Conservation (phyloP, 1,284 basidiomycete species). For the Amylostereum chailletii region DNA sequence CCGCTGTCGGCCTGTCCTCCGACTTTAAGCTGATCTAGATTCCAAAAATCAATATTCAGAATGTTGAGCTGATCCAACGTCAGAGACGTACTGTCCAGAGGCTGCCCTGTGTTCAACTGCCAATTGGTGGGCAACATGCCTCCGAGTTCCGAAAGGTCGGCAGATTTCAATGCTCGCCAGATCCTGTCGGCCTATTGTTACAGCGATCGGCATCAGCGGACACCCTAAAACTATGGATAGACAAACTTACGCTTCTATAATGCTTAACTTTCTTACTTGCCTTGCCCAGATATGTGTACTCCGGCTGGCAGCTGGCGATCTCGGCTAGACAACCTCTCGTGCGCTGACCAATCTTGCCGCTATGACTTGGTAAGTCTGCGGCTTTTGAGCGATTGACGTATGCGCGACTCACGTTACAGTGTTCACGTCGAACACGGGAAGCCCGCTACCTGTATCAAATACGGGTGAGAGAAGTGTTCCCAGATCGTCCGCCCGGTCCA, state of each 20-base stretch:
- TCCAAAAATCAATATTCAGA: not conserved
- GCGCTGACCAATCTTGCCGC: not conserved
- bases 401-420: slow-evolving; percentile 23
- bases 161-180: slow-evolving; percentile 37
- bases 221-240: too few species aligned
- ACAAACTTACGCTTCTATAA: slow-evolving; percentile 32
- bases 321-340: slow-evolving; percentile 24
- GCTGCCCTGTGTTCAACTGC: slow-evolving; percentile 33
- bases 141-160: slow-evolving; percentile 33
- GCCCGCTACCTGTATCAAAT: slow-evolving; percentile 39
- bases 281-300: slow-evolving; percentile 52
- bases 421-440: slow-evolving; percentile 42
- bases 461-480: slow-evolving; percentile 39
- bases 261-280: slow-evolving; percentile 40
- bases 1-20: slow-evolving; percentile 62
- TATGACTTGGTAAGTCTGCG: not conserved
- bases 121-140: slow-evolving; percentile 51
- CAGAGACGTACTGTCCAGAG: slow-evolving; percentile 27
- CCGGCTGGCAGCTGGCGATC: slow-evolving; percentile 43
- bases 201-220: too few species aligned
- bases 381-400: not conserved
- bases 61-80: not conserved
- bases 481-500: slow-evolving; percentile 43
- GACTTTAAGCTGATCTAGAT: slow-evolving; percentile 33
- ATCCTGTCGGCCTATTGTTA: slow-evolving; percentile 36